Evolutionary conservation across 345 rosid species (phyloP).

Genomic region (Zanthoxylum bungeanum): DNA sequence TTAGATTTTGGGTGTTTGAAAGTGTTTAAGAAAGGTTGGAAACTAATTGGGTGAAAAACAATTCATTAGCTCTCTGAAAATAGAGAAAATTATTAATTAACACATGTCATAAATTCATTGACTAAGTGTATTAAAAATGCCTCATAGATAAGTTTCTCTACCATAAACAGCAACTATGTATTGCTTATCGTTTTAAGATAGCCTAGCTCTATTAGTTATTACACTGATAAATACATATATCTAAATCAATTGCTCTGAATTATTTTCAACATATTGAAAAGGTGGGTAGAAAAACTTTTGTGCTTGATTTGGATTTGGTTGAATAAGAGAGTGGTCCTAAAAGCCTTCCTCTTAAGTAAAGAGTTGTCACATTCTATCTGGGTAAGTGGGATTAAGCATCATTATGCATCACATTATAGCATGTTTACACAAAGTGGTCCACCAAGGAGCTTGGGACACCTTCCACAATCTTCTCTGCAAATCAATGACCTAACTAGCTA

Average conservation of each 20-base stretch:
- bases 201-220: not conserved
- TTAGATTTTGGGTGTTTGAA: too few relatives aligned
- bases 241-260: not conserved
- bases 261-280: conserved; percentile 6
- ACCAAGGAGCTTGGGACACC: not conserved
- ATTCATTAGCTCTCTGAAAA: too few relatives aligned
- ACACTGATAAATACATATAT: not conserved
- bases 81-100: too few relatives aligned
- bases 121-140: too few relatives aligned
- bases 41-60: too few relatives aligned
- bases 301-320: conserved; percentile 1
- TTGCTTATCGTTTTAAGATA: not conserved
- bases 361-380: conserved; percentile 23
- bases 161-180: not conserved
- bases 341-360: not conserved
- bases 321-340: conserved; percentile 22
- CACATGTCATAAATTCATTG: too few relatives aligned
- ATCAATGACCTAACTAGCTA: not conserved
- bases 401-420: not conserved
- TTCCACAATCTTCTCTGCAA: conserved; percentile 6
- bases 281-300: not conserved
- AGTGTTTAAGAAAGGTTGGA: too few relatives aligned
- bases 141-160: too few relatives aligned
- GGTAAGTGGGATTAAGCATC: conserved; percentile 12
- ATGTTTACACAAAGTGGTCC: conserved; percentile 10